Conservation (phyloP, 805 yeast species). For the Yarrowia sp. region DNA sequence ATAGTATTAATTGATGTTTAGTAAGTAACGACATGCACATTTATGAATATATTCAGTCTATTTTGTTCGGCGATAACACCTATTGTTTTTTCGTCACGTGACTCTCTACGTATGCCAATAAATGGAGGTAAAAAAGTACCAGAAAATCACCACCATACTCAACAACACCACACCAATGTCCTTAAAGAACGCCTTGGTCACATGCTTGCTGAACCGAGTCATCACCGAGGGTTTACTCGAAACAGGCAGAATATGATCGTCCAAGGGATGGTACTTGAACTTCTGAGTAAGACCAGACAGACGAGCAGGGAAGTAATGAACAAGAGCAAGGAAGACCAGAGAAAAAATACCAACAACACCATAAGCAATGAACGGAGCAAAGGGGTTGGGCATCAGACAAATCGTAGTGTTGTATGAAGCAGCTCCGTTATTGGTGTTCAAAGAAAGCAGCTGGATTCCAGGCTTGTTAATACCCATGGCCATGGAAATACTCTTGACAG, state of each 20-base stretch:
- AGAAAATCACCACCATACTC: conserved; percentile 1
- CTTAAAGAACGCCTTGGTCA: conserved; percentile 3
- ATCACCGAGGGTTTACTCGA: not conserved
- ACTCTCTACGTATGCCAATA: conserved; percentile 2
- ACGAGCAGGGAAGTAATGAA: conserved; percentile 1
- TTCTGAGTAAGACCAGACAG: not conserved
- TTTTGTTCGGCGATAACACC: no score
- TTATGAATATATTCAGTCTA: no score
- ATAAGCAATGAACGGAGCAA: conserved; percentile 36
- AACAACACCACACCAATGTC: not conserved
- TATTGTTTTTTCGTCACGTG: no score
- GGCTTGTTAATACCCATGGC: conserved; percentile 87
- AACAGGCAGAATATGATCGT: not conserved
- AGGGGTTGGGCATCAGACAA: conserved; percentile 39
- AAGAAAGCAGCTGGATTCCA: conserved; percentile 78
- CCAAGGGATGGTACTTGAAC: conserved; percentile 12
- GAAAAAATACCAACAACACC: conserved; percentile 16
- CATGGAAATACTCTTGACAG: conserved; percentile 88
- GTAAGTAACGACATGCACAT: no score
- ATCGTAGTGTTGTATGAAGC: conserved; percentile 34
- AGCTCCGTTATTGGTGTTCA: conserved; percentile 38
- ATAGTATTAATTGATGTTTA: not conserved
- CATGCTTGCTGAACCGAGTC: not conserved
- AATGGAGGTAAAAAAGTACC: conserved; percentile 21
- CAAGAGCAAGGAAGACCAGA: not conserved